Base-by-base conservation (phyloP, 2,329 filamentous ascomycete species). In the Penicillium sp. region DNA sequence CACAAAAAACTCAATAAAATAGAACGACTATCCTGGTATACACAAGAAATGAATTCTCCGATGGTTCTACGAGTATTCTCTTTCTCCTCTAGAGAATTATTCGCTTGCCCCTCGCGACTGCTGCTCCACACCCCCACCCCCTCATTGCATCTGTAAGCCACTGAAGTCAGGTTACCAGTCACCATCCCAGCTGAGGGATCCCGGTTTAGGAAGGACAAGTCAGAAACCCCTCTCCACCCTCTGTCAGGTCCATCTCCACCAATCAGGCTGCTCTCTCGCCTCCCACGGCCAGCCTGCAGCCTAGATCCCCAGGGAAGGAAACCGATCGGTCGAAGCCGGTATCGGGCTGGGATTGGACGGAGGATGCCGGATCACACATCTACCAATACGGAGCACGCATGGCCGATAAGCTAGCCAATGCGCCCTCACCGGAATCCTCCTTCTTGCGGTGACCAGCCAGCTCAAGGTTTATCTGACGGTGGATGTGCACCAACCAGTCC, bases 401-500 rank as follows among this genome's bases (percentile, higher is more conserved):
- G 22, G 72, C 72, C 4, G 74, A 70, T 59, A 77, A 62, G 57
- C 69, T 71, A 43, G 72, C 68, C 55, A 76, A 65, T 30, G 75
- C 68, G 18, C 72, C 64, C 51, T 75, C 73, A 12, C 62, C 61
- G 34, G 63, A 59, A 34, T 76, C 73, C n/a, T 75, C 73, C 51
- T 72, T 73, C 60, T 74, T 75, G 43, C 74, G 69, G 54, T 77
- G 75, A 30, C 75, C 75, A 40, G 77, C 76, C 58, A 82, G 69
- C 80, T 99, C 93, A 56, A 95, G 77, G 67, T 95, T 91, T 57
- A 99, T 93, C 59, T 88, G 85, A 62, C 92, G 86, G 72, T 99
- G 93, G 55, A 97, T 80, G 71, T 95, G 88, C 50, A 99, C 93
- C 64, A 99, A 77, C 93, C 93, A 99, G 73, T 99, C 93, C 29